A percentile compares a stretch with the other conserved stretches of the same genome.
Conservation (phyloP, 2,329 filamentous ascomycete species). For the Curvularia verruculosa region DNA sequence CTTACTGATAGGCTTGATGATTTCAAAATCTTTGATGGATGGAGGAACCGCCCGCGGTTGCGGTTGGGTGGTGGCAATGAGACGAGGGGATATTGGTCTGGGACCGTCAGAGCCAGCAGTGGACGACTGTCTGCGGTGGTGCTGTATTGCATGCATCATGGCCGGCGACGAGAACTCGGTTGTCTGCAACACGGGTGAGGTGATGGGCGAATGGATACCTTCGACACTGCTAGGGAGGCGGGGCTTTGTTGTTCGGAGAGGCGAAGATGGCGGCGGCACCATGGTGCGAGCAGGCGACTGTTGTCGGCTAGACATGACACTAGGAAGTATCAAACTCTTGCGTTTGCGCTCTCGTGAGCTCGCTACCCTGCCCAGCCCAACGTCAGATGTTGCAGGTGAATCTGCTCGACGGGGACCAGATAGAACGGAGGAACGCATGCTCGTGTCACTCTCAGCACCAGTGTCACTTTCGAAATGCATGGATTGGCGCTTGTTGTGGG, state of each 20-base stretch:
- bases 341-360: conserved; percentile 85
- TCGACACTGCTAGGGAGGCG: conserved; percentile 69
- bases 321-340: conserved; percentile 82
- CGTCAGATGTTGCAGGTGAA: conserved; percentile 82
- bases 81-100: conserved; percentile 78
- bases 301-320: conserved; percentile 79
- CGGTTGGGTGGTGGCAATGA: conserved; percentile 77
- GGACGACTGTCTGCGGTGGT: conserved; percentile 90
- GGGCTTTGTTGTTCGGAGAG: conserved; percentile 83
- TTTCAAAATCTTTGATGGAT: conserved; percentile 99
- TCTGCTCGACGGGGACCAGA: conserved; percentile 77
- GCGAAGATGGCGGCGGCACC: conserved; percentile 74
- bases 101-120: conserved; percentile 74
- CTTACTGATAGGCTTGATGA: conserved; percentile 99
- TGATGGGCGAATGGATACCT: conserved; percentile 79
- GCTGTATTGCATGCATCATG: conserved; percentile 61
- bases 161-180: conserved; percentile 82
- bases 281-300: conserved; percentile 83
- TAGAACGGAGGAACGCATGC: conserved; percentile 78
- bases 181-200: conserved; percentile 82
- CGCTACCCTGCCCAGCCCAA: conserved; percentile 75
- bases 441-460: conserved; percentile 85
- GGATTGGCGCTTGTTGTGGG: conserved; percentile 74
- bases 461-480: conserved; percentile 83
- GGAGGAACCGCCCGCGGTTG: conserved; percentile 88